These are phyloP conservation scores for Geranomyces michiganensis DNA, from an alignment of 192 early-diverging fungal species.

Conservation along the genomic window DNA sequence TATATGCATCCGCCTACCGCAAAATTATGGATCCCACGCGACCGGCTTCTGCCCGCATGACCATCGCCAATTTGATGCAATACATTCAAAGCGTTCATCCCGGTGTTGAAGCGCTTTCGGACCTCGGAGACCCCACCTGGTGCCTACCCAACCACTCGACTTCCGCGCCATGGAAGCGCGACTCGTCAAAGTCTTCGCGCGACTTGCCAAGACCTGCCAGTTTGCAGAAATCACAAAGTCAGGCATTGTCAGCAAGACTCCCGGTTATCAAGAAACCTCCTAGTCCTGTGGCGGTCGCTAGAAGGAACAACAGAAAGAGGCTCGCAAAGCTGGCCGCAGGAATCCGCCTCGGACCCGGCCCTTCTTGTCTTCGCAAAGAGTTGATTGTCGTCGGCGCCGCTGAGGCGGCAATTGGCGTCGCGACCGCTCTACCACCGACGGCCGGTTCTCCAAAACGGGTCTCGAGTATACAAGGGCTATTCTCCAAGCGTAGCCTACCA, in stretches of 20 bases:
- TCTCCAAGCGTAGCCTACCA: background rate
- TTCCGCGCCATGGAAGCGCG: conserved; percentile 24
- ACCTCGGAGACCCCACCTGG: background rate
- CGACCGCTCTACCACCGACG: too few species aligned
- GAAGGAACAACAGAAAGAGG: conserved; percentile 12
- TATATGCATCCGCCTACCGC: conserved; percentile 11
- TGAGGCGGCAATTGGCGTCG: background rate
- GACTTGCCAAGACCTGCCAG: background rate
- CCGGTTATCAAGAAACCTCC: background rate
- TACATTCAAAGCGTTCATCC: conserved; percentile 27
- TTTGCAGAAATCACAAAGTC: background rate
- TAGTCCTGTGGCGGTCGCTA: background rate
- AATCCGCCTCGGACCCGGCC: conserved; percentile 1
- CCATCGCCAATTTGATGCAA: conserved; percentile 22
- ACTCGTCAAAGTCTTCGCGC: conserved; percentile 10
- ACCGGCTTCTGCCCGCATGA: conserved; percentile 12
- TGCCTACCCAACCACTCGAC: background rate
- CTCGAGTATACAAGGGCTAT: background rate
- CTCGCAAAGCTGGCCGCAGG: conserved; percentile 25
- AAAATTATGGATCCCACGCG: conserved; percentile 7
- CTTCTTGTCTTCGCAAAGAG: conserved; percentile 15
- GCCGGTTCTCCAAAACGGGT: too few species aligned
- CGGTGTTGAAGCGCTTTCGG: conserved; percentile 17
- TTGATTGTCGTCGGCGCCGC: background rate
- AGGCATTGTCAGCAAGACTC: too few species aligned